phyloP scores from a whole-genome alignment of 106 monocot species.

The Phalaenopsis equestris region DNA sequence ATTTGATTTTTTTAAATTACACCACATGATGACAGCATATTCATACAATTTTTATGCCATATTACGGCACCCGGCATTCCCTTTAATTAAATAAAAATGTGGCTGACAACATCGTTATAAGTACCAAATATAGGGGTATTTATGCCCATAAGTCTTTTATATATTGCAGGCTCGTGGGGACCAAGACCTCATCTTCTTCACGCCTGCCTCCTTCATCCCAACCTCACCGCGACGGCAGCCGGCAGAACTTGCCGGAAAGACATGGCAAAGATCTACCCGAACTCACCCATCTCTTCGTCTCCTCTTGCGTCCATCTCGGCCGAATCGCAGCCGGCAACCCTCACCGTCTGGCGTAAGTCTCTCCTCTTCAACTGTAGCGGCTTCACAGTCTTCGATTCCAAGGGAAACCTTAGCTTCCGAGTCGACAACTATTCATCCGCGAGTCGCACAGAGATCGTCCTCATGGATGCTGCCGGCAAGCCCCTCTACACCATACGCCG shows the following conservation, averaged over 20 bases:
- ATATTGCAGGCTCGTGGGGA: not conserved
- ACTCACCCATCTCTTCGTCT: constrained; percentile 2
- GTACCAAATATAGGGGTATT: not conserved
- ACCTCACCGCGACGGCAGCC: not conserved
- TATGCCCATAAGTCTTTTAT: not conserved
- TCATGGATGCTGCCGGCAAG: constrained; percentile 45
- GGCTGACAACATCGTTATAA: not conserved
- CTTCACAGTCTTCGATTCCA: constrained; percentile 50
- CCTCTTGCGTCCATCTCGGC: not conserved
- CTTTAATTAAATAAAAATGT: no score
- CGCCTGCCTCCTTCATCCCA: not conserved
- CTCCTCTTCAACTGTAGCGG: constrained; percentile 43
- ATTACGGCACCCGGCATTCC: no score
- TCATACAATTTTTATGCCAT: no score
- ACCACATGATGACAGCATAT: no score
- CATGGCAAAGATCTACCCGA: constrained; percentile 51
- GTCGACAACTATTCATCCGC: constrained; percentile 44
- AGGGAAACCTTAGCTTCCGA: constrained; percentile 44
- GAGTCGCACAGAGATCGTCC: constrained; percentile 31
- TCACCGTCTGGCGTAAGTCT: constrained; percentile 55
- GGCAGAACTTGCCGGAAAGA: not conserved
- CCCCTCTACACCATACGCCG: constrained; percentile 37
- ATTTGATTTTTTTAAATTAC: no score
- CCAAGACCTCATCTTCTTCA: not conserved
- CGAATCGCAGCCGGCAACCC: not conserved